phyloP scores from a whole-genome alignment of 1,284 basidiomycete genomes.

The Rhodotorula sp. region DNA sequence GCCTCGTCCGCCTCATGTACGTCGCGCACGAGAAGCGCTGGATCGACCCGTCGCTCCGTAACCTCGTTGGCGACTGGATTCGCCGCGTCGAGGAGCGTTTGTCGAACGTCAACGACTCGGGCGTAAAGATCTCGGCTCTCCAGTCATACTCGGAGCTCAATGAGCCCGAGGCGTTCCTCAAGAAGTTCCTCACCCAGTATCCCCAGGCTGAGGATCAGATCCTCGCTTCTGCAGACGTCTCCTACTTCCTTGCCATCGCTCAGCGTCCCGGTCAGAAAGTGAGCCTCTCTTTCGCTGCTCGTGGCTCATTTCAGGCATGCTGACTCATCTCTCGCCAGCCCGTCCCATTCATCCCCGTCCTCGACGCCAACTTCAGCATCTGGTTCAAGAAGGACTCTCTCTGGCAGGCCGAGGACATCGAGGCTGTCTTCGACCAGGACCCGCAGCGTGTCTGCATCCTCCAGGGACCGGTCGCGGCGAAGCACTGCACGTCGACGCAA shows the following conservation, averaged over 20 bases:
- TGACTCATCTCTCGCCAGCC: slow-evolving; percentile 53
- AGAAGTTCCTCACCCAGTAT: slow-evolving; percentile 79
- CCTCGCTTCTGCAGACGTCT: slow-evolving; percentile 90
- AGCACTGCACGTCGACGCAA: slow-evolving; percentile 81
- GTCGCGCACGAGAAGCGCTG: slow-evolving; percentile 87
- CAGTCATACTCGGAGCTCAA: slow-evolving; percentile 85
- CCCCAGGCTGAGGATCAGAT: slow-evolving; percentile 78
- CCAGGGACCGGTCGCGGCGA: slow-evolving; percentile 92
- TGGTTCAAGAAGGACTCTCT: slow-evolving; percentile 85
- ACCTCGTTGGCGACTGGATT: slow-evolving; percentile 95
- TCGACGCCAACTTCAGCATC: slow-evolving; percentile 88
- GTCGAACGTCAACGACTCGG: slow-evolving; percentile 78
- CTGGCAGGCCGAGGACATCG: slow-evolving; percentile 97
- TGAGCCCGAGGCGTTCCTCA: slow-evolving; percentile 73
- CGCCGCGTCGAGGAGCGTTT: slow-evolving; percentile 95
- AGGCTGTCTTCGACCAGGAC: slow-evolving; percentile 97
- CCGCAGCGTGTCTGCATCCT: slow-evolving; percentile 96
- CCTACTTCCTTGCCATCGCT: slow-evolving; percentile 90
- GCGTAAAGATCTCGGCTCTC: slow-evolving; percentile 76
- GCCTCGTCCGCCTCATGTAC: slow-evolving; percentile 91
- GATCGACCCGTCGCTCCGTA: slow-evolving; percentile 91
- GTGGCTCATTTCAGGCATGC: rapidly evolving
- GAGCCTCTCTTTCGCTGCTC: background rate
- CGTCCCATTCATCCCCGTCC: slow-evolving; percentile 95
- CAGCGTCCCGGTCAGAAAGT: slow-evolving; percentile 91